A percentile compares a stretch with the other conserved stretches of the same genome.
Conservation (phyloP, 352 stramenopile genomes). For the Phytophthora citrophthora region DNA sequence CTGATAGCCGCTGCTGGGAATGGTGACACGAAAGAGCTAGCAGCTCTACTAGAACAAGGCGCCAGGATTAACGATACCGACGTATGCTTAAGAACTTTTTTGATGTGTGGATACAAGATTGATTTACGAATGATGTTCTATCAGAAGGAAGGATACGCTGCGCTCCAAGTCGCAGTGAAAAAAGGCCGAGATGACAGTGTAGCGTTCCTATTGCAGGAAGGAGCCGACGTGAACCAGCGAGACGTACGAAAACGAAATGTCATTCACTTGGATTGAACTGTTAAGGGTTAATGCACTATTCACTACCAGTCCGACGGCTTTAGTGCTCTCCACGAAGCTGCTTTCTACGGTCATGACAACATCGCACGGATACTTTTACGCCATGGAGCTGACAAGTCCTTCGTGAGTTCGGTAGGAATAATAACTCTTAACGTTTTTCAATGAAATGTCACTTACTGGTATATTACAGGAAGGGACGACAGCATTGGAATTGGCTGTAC, state of each 20-base stretch:
- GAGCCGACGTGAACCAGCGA: constrained; percentile 65
- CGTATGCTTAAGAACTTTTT: constrained; percentile 9
- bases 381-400: constrained; percentile 59
- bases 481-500: constrained; percentile 67
- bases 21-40: constrained; percentile 45
- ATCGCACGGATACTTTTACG: constrained; percentile 63
- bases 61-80: constrained; percentile 66
- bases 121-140: neutral
- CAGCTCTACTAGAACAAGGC: constrained; percentile 47
- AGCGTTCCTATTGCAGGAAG: constrained; percentile 55
- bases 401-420: constrained; percentile 51
- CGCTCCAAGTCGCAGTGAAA: constrained; percentile 62
- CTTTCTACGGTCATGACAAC: constrained; percentile 67
- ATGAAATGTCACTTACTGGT: neutral
- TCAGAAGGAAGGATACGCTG: constrained; percentile 71
- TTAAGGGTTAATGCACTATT: no score
- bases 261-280: no score
- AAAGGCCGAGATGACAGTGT: constrained; percentile 60
- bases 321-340: constrained; percentile 70
- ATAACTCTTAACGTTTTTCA: neutral
- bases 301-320: constrained; percentile 65
- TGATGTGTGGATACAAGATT: no score
- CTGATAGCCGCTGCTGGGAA: constrained; percentile 49
- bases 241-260: constrained; percentile 39
- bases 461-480: constrained; percentile 62